Conservation (phyloP, 179 eudicot genomes). For the Patellifolia procumbens region DNA sequence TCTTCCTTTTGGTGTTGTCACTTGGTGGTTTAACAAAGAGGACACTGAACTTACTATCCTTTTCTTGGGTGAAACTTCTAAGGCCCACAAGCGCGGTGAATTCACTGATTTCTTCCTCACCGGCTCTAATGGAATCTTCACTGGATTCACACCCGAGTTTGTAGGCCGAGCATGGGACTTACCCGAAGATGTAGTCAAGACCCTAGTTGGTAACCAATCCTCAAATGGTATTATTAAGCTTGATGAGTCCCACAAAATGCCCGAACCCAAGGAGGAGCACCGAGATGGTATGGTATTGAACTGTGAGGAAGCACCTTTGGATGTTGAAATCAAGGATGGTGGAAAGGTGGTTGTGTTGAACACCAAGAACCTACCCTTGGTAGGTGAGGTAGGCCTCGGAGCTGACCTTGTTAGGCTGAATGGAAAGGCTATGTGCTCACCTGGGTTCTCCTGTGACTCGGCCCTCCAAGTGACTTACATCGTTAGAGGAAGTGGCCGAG, state of each 20-base stretch:
- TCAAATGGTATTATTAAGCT: conserved; percentile 63
- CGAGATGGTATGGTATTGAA: conserved; percentile 66
- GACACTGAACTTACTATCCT: conserved; percentile 66
- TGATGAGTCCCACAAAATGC: conserved; percentile 48
- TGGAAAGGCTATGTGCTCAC: conserved; percentile 76
- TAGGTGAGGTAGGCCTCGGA: conserved; percentile 79
- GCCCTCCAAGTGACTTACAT: conserved; percentile 79
- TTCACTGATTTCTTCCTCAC: conserved; percentile 74
- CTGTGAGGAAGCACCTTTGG: conserved; percentile 78
- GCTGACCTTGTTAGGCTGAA: conserved; percentile 75
- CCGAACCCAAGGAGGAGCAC: conserved; percentile 60
- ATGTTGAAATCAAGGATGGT: conserved; percentile 68
- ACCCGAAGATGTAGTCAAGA: conserved; percentile 51
- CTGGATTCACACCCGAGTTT: conserved; percentile 76
- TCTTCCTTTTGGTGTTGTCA: conserved; percentile 71
- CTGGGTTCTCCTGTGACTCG: conserved; percentile 83
- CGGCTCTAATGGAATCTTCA: conserved; percentile 79
- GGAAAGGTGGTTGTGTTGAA: conserved; percentile 74
- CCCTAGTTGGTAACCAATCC: conserved; percentile 53
- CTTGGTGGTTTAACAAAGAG: conserved; percentile 84
- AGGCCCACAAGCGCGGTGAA: conserved; percentile 66
- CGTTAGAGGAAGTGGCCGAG: conserved; percentile 75
- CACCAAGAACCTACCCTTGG: conserved; percentile 82
- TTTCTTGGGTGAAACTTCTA: conserved; percentile 80
- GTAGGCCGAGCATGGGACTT: conserved; percentile 84